Percentiles rank a stretch among this genome's conserved stretches.
phyloP scores from a whole-genome alignment of 2,329 filamentous ascomycete species.

The Penicillium sp. region DNA sequence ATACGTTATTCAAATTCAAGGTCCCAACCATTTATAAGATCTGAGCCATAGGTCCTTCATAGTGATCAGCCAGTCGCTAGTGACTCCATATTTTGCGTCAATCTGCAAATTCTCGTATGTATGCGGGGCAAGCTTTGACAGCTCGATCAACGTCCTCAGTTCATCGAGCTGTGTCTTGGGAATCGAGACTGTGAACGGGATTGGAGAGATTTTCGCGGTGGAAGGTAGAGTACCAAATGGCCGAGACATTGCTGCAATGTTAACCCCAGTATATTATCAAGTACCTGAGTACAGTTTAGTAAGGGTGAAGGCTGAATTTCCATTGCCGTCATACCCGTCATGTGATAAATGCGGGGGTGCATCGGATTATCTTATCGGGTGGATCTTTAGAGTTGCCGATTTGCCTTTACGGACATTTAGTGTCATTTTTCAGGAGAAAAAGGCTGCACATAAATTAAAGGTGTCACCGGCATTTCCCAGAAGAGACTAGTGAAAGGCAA shows the following conservation, averaged over 20 bases:
- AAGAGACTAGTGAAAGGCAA: too few relatives aligned
- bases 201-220: slow-evolving; percentile 36
- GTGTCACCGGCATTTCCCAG: too few relatives aligned
- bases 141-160: slow-evolving; percentile 48
- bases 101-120: slow-evolving; percentile 52
- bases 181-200: slow-evolving; percentile 47
- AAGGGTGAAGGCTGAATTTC: background rate
- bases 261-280: background rate
- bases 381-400: background rate
- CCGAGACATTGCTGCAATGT: background rate
- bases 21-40: slow-evolving; percentile 50
- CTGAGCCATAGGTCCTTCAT: slow-evolving; percentile 47
- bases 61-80: slow-evolving; percentile 47
- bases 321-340: background rate
- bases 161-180: slow-evolving; percentile 47
- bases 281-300: background rate
- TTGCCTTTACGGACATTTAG: background rate
- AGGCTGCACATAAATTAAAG: too few relatives aligned
- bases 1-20: slow-evolving; percentile 17
- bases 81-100: slow-evolving; percentile 48
- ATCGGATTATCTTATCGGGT: background rate
- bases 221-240: slow-evolving; percentile 35
- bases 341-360: background rate
- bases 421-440: too few relatives aligned
- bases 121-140: slow-evolving; percentile 51